These are phyloP conservation scores for Dovyalis caffra DNA, from an alignment of 345 rosid species.

Conservation along the genomic window DNA sequence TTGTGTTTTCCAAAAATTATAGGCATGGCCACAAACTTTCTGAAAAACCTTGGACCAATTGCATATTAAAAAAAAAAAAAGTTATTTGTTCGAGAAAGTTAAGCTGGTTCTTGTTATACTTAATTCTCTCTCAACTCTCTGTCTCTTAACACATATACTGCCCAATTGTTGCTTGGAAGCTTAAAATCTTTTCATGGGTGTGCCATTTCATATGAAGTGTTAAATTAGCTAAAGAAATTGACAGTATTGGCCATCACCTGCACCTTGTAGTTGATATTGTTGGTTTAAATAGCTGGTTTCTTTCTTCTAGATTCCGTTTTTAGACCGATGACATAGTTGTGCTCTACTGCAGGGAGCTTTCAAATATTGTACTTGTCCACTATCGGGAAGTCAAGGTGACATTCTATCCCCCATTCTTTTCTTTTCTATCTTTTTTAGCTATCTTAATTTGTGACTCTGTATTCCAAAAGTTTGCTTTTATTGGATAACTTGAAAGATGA, in stretches of 20 bases:
- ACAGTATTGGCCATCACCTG: background rate
- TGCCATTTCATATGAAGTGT: background rate
- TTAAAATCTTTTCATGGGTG: background rate
- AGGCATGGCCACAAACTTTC: background rate
- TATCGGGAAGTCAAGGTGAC: slow-evolving; percentile 84
- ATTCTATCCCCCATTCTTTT: background rate
- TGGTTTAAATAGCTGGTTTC: background rate
- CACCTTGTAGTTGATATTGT: background rate
- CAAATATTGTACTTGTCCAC: slow-evolving; percentile 88
- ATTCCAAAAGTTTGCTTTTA: background rate
- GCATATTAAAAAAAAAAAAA: background rate
- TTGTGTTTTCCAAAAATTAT: background rate
- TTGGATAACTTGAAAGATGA: background rate
- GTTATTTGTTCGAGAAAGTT: background rate
- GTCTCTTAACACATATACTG: background rate
- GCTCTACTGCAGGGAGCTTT: slow-evolving; percentile 61
- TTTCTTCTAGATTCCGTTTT: background rate
- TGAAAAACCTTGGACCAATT: background rate
- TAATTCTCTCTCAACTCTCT: background rate
- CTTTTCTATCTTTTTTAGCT: background rate
- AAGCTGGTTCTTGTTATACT: background rate
- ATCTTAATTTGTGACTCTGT: background rate
- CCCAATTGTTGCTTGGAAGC: background rate
- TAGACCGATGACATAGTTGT: slow-evolving; percentile 9
- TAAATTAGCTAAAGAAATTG: background rate